phyloP scores from a whole-genome alignment of 1,284 basidiomycete species.

The Cryptococcus floricola region DNA sequence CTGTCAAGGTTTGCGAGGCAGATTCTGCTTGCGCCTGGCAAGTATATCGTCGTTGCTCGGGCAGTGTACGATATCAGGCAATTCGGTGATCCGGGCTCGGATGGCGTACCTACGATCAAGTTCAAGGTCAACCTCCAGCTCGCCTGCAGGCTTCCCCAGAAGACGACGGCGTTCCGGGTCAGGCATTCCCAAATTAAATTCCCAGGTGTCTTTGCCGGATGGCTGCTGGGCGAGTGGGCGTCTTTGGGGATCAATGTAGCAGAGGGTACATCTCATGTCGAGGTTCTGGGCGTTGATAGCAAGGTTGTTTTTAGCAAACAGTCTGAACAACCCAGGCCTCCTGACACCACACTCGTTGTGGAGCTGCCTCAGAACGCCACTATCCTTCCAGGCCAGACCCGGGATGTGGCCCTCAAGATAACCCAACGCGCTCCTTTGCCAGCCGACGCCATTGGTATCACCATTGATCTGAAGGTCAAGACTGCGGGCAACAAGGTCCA shows the following conservation, averaged over 20 bases:
- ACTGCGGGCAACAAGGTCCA: neutral
- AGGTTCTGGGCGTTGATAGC: conserved; percentile 4
- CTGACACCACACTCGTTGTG: neutral
- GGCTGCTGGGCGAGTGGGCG: conserved; percentile 34
- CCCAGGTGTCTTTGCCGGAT: conserved; percentile 35
- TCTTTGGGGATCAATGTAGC: conserved; percentile 18
- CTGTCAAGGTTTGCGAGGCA: conserved; percentile 27
- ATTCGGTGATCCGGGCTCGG: conserved; percentile 41
- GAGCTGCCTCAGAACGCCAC: neutral
- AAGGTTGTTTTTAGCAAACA: neutral
- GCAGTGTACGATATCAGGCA: conserved; percentile 44
- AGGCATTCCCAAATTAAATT: conserved; percentile 4
- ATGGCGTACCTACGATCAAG: conserved; percentile 25
- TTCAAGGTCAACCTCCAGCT: conserved; percentile 10
- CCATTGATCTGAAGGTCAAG: conserved; percentile 5
- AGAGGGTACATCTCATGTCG: neutral
- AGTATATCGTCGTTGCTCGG: conserved; percentile 34
- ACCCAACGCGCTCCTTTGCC: conserved; percentile 1
- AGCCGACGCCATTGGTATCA: neutral
- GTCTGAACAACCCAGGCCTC: neutral
- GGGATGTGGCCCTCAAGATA: conserved; percentile 14
- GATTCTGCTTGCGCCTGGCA: conserved; percentile 26
- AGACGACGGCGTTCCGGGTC: too few species aligned
- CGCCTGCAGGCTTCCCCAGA: conserved; percentile 6
- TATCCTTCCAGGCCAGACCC: conserved; percentile 15